phyloP scores from a whole-genome alignment of 805 yeast genomes.

The Soucietia sequanensis region DNA sequence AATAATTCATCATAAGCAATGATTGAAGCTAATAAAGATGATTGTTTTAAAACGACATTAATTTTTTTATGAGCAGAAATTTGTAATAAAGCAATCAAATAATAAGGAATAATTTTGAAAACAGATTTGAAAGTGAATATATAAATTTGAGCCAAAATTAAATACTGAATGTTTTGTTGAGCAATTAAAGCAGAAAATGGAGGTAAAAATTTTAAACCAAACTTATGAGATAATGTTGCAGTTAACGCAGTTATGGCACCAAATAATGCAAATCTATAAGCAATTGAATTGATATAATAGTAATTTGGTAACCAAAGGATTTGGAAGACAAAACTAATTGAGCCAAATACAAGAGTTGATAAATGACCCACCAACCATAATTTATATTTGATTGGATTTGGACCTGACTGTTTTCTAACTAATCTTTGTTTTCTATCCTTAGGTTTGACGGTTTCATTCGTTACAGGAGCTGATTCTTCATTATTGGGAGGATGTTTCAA shows the following conservation, averaged over 20 bases:
- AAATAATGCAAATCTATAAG: constrained; percentile 53
- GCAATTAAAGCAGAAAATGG: constrained; percentile 62
- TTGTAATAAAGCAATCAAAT: constrained; percentile 58
- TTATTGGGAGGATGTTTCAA: too few species aligned
- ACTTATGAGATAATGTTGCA: constrained; percentile 56
- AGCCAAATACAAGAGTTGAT: constrained; percentile 45
- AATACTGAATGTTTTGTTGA: constrained; percentile 73
- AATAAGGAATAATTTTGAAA: constrained; percentile 63
- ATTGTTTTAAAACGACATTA: constrained; percentile 36
- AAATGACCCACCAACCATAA: constrained; percentile 61
- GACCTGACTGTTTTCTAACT: constrained; percentile 23
- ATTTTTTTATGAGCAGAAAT: constrained; percentile 42
- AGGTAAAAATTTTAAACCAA: constrained; percentile 58
- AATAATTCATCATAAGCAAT: constrained; percentile 63
- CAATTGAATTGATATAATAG: constrained; percentile 45
- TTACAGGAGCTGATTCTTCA: too few species aligned
- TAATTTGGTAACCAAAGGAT: constrained; percentile 37
- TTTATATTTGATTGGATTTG: constrained; percentile 43
- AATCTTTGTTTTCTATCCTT: constrained; percentile 22
- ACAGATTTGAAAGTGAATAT: constrained; percentile 60
- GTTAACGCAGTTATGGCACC: constrained; percentile 56
- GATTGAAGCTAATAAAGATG: constrained; percentile 39
- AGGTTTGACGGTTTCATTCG: constrained; percentile 14
- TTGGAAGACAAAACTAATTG: constrained; percentile 34
- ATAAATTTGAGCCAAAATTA: constrained; percentile 58